phyloP scores from a whole-genome alignment of 345 rosid genomes.

The Lepidium didymum region DNA sequence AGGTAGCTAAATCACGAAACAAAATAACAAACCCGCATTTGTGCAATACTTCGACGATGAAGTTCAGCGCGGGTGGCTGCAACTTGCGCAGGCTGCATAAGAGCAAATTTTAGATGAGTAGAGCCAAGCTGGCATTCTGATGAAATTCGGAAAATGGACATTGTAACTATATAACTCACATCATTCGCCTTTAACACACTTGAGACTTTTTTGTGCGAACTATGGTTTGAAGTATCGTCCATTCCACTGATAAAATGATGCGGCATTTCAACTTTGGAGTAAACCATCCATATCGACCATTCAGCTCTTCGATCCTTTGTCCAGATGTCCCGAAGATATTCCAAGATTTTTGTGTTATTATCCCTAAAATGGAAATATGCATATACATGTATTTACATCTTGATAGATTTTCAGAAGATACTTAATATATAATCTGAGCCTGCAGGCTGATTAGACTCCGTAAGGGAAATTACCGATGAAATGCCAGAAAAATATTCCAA shows the following conservation, averaged over 20 bases:
- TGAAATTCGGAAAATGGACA: neutral
- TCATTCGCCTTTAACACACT: slow-evolving; percentile 57
- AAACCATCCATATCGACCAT: slow-evolving; percentile 99
- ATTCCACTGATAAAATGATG: slow-evolving; percentile 76
- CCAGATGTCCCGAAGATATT: slow-evolving; percentile 69
- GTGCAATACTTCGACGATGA: slow-evolving; percentile 95
- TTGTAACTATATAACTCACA: slow-evolving; percentile 36
- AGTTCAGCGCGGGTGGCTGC: slow-evolving; percentile 94
- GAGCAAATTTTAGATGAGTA: slow-evolving; percentile 10
- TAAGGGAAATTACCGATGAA: slow-evolving; percentile 65
- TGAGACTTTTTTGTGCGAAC: slow-evolving; percentile 53
- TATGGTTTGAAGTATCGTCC: slow-evolving; percentile 53
- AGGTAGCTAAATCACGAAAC: neutral
- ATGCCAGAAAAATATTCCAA: slow-evolving; percentile 71
- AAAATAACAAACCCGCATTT: slow-evolving; percentile 68
- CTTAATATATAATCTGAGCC: neutral
- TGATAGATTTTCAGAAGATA: neutral
- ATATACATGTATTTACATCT: neutral
- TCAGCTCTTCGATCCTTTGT: slow-evolving; percentile 81
- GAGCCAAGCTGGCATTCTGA: neutral
- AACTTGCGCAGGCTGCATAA: slow-evolving; percentile 67
- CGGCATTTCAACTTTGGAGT: slow-evolving; percentile 97
- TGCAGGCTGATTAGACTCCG: neutral
- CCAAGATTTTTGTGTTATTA: slow-evolving; percentile 52
- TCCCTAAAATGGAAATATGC: slow-evolving; percentile 43